Conservation (phyloP, 306 rosid species). For the Arachis hypogaea region DNA sequence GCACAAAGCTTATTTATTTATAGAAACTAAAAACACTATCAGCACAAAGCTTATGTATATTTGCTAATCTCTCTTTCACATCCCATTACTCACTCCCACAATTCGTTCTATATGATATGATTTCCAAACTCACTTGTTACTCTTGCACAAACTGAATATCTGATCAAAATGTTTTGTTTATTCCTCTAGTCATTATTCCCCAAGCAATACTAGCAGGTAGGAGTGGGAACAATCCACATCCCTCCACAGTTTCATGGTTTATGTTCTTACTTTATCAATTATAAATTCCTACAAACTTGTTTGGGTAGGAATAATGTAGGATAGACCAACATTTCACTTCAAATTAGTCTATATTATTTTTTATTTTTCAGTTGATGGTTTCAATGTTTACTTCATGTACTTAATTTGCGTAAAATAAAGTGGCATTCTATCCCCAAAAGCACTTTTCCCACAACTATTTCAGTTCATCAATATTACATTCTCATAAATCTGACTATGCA, state of each 20-base stretch:
- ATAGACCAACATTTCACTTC: conserved; percentile 2
- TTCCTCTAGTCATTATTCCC: background rate
- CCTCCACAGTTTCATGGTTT: conserved; percentile 21
- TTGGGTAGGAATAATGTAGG: background rate
- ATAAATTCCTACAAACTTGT: conserved; percentile 6
- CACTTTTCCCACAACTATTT: conserved; percentile 10
- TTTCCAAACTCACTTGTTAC: too few species aligned
- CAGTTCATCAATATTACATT: background rate
- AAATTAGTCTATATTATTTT: background rate
- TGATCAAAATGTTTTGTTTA: too few species aligned
- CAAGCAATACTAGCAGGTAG: background rate
- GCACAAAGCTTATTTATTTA: too few species aligned
- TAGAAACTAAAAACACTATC: too few species aligned
- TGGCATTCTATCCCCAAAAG: conserved; percentile 2
- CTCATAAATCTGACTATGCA: too few species aligned
- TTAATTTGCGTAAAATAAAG: conserved; percentile 17
- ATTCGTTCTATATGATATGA: too few species aligned
- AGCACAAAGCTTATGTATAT: too few species aligned
- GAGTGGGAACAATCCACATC: background rate
- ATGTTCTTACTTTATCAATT: conserved; percentile 3
- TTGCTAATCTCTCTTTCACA: too few species aligned
- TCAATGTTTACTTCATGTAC: conserved; percentile 18
- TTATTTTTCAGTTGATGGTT: conserved; percentile 4
- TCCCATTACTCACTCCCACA: too few species aligned
- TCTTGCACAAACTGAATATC: too few species aligned